phyloP scores from a whole-genome alignment of 352 stramenopile genomes.

The Halophytophthora batemanensis region DNA sequence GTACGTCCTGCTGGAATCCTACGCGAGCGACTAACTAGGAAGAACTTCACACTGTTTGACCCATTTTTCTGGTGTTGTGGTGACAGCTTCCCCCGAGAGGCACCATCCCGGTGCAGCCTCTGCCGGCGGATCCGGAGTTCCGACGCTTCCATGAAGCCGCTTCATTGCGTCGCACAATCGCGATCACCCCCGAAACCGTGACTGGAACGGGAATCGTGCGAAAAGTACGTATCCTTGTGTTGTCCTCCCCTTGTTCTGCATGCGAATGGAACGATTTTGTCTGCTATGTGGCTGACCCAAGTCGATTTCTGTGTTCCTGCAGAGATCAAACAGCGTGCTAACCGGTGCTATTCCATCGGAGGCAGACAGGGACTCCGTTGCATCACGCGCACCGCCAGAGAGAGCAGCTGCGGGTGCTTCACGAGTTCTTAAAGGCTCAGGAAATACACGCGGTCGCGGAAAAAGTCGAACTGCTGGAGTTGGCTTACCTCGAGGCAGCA shows the following conservation, averaged over 20 bases:
- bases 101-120: conserved; percentile 36
- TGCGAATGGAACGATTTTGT: neutral
- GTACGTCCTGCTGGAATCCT: conserved; percentile 1
- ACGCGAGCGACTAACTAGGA: too few species aligned
- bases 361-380: neutral
- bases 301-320: neutral
- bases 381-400: conserved; percentile 12
- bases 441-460: conserved; percentile 4
- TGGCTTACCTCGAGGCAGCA: conserved; percentile 4
- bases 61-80: neutral
- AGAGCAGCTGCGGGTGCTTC: conserved; percentile 3
- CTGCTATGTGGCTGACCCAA: neutral
- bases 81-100: conserved; percentile 39
- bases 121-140: conserved; percentile 57
- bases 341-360: neutral
- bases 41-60: neutral
- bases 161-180: conserved; percentile 27
- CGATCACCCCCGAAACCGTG: conserved; percentile 19
- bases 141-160: conserved; percentile 40
- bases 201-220: neutral
- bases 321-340: conserved; percentile 3
- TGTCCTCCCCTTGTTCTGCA: neutral
- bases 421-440: conserved; percentile 9
- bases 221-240: neutral
- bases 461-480: conserved; percentile 1